phyloP scores from a whole-genome alignment of 257 asterid genomes.

The Plectranthus barbatus region DNA sequence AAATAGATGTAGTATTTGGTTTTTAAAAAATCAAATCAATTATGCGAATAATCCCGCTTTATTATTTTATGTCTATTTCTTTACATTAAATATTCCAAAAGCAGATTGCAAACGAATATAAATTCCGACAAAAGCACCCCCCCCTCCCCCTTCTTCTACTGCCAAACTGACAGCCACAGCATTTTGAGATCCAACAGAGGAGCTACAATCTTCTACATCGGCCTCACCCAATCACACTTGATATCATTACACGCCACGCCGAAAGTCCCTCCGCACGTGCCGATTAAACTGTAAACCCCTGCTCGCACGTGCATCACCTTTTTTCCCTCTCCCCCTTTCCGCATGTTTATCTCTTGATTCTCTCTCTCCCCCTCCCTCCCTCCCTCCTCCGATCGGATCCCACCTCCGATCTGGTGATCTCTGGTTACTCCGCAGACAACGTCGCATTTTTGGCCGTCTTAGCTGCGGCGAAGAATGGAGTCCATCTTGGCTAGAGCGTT shows the following conservation, averaged over 20 bases:
- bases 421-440: conserved; percentile 11
- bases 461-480: conserved; percentile 41
- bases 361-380: not conserved
- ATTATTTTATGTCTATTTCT: not conserved
- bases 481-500: conserved; percentile 87
- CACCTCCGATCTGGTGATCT: conserved; percentile 34
- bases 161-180: conserved; percentile 24
- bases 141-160: conserved; percentile 20
- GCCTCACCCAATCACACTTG: conserved; percentile 9
- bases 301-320: conserved; percentile 41
- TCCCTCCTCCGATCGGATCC: conserved; percentile 16
- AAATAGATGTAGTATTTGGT: too few species aligned
- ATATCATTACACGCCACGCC: conserved; percentile 11
- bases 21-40: too few species aligned
- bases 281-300: conserved; percentile 8
- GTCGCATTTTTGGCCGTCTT: conserved; percentile 16
- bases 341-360: conserved; percentile 19
- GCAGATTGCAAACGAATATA: not conserved
- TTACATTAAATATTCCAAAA: conserved; percentile 5
- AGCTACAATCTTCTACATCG: conserved; percentile 16
- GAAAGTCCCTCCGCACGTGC: conserved; percentile 37
- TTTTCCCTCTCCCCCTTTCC: not conserved
- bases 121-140: conserved; percentile 31
- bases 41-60: not conserved
- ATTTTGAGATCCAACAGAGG: conserved; percentile 38